Base-by-base conservation (phyloP, 441 rosid species). In the Adansonia madagascariensis region DNA sequence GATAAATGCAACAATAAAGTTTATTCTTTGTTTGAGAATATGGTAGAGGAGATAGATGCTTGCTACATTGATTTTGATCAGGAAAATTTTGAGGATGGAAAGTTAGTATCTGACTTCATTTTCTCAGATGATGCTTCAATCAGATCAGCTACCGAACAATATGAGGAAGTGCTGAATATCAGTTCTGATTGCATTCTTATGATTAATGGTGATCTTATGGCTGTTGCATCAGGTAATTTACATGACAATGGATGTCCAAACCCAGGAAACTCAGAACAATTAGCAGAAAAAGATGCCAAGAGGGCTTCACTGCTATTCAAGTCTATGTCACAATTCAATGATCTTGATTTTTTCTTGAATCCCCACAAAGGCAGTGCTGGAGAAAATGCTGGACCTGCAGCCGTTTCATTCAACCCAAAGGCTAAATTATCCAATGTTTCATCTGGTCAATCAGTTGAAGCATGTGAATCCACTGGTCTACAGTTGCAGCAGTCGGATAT, bases 261-360 rank as follows among this genome's bases (percentile, higher is more conserved):
- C 79, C 79, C 79, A 81, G 84, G 77, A 81, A 75, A 77, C 41
- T 75, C 75, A 50, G 81, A 77, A 74, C 78, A 77, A 66, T 67
- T 80, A 82, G 80, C 81, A 67, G 83, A 84, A 79, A 80, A 72
- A 72, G 84, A 78, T 84, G 68, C 84, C 63, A 80, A 77, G 82
- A 88, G 83, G 87, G 88, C 86, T 73, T 80, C 88, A 4, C 68
- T 78, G 71, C 75, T 91, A 65, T 87, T 85, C 86, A 91, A 92
- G 82, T 88, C 95, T 61, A 86, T 86, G 93, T 86, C 95, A 65
- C 87, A 88, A 68, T 90, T 88, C 86, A 89, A 85, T 85, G 98
- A 93, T 84, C 94, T 97, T 60, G 91, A 85, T 39, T 93, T 93
- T 81, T 93, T 93, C 92, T 86, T 94, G 91, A 92, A 93, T 88